Evolutionary conservation across 192 early-diverging fungal species (phyloP), one percentile per base, ranked within the genome.

Genomic region (Phlyctochytrium planicorne): DNA sequence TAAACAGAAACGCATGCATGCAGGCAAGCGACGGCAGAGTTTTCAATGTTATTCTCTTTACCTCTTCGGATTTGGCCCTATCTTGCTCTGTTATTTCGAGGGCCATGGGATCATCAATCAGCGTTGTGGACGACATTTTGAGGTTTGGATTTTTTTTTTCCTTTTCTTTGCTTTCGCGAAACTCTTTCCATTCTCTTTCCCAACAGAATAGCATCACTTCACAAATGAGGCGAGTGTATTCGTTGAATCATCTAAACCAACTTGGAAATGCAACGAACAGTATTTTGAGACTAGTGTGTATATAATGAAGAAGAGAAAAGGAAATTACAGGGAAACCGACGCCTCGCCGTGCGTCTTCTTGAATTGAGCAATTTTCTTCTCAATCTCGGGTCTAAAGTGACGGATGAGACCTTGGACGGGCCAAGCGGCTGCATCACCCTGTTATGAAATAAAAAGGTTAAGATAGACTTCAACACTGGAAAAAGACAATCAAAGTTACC

Each of bases 351-450:
- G 27, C 16, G 55, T 25, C 55, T 57, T 57, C 59, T 30, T 31
- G 65, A 68, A 66, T 65, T 20, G 34, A 2, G 68, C 70, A 65
- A 86, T 86, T 71, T 77, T 80, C 66, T 68, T 69, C 78, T 93
- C 93, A 32, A 94, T 78, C 69, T 91, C 91, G 20, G 93, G 93
- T 29, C 92, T 81, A 85, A 96, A 96, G 74, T 95, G 91, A 52
- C 93, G 88, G 73, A 98, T 94, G 55, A 98, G 82, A 68, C 94
- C 94, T 79, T 93, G 89, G 33, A 98, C 93, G 10, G 97, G 97
- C 95, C 95, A 97, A 55, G 97, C 97, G 29, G 97, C 95, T 34
- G 97, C 97, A 80, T 98, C 97, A 60, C 95, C 97, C 82, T 84
- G 33, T 12, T 12, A 34, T 24, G 27, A 57, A 57, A 20, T 12